Evolutionary conservation across 2,329 filamentous ascomycete genomes (phyloP).

Genomic region (Paraphaeosphaeria sporulosa): DNA sequence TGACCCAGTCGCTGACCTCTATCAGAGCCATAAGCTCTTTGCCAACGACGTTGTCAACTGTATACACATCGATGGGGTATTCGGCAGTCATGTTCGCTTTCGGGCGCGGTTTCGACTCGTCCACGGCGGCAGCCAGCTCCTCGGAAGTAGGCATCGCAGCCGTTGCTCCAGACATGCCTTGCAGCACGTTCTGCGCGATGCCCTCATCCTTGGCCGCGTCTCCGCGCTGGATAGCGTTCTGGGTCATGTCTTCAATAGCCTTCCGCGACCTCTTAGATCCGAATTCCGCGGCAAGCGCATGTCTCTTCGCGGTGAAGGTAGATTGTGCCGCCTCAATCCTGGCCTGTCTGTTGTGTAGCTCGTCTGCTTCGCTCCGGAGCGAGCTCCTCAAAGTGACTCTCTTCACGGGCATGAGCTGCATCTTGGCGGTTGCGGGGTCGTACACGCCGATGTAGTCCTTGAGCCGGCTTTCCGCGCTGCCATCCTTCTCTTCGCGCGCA

Average conservation of each 20-base stretch:
- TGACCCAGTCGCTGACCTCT: constrained; percentile 77
- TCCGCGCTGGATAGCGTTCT: constrained; percentile 70
- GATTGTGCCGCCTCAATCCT: constrained; percentile 34
- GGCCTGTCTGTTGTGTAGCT: constrained; percentile 46
- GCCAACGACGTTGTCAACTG: constrained; percentile 71
- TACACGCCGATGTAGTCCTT: constrained; percentile 69
- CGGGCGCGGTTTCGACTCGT: constrained; percentile 76
- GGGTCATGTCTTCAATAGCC: constrained; percentile 70
- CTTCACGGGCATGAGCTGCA: constrained; percentile 62
- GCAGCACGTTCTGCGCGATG: constrained; percentile 60
- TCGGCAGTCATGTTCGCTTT: constrained; percentile 71
- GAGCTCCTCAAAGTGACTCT: constrained; percentile 63
- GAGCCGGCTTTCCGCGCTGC: constrained; percentile 57
- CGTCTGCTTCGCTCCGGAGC: constrained; percentile 53
- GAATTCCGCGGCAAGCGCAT: constrained; percentile 77
- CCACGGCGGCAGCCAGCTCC: constrained; percentile 69
- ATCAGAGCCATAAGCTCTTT: constrained; percentile 71
- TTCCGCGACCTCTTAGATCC: constrained; percentile 88
- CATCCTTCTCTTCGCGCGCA: constrained; percentile 59
- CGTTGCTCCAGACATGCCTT: constrained; percentile 68
- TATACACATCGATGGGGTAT: constrained; percentile 76
- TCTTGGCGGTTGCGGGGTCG: constrained; percentile 60
- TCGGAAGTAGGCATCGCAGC: constrained; percentile 72
- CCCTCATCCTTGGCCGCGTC: constrained; percentile 33
- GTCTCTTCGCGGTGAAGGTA: constrained; percentile 66